Conservation (phyloP, 208 protist species). For the Leishmania gerbilli region DNA sequence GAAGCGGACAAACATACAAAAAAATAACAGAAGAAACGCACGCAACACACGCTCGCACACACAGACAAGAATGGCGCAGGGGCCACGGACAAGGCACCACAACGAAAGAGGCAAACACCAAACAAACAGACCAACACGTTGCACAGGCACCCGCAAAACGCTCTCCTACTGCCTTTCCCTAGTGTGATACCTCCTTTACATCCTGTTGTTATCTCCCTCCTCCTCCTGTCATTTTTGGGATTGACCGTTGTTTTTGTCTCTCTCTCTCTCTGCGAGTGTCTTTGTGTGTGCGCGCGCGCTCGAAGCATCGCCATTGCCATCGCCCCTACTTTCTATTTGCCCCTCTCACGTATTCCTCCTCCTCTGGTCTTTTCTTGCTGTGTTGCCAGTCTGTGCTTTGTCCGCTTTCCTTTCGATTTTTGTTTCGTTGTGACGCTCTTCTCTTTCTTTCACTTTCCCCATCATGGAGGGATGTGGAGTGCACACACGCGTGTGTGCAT, state of each 20-base stretch:
- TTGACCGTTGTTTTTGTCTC: not conserved
- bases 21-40: not conserved
- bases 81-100: not conserved
- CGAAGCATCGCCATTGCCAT: not conserved
- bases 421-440: slow-evolving; percentile 10
- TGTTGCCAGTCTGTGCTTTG: slow-evolving; percentile 2
- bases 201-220: not conserved
- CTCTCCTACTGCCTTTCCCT: not conserved
- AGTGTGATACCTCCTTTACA: not conserved
- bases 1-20: not conserved
- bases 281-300: not conserved
- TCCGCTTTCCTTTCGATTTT: slow-evolving; percentile 15
- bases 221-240: not conserved
- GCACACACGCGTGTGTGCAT: not conserved
- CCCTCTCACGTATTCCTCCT: not conserved
- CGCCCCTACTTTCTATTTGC: not conserved
- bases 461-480: not conserved
- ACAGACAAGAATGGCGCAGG: not conserved
- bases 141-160: not conserved
- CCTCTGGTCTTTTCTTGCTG: not conserved
- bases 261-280: not conserved
- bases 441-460: slow-evolving; percentile 5
- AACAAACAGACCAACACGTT: not conserved
- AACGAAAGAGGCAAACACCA: not conserved
- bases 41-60: slow-evolving; percentile 1